Evolutionary conservation across 441 rosid genomes (phyloP), one percentile per base, ranked within the genome.

Genomic region (Theobroma grandiflorum): DNA sequence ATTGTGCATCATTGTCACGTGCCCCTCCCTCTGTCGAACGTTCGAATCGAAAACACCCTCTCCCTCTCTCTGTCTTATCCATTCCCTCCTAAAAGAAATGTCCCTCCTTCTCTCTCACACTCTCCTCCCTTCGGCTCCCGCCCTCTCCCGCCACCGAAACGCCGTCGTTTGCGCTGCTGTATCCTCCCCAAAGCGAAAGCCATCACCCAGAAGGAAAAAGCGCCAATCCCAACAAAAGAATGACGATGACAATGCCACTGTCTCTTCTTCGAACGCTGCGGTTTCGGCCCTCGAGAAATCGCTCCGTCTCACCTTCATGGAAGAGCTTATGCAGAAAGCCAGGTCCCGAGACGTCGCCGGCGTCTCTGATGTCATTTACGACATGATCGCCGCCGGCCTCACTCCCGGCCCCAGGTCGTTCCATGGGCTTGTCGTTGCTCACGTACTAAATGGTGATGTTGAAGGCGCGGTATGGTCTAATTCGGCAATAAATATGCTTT

Each of bases 341-440:
- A 86, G 98, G 89, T 90, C 86, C 73, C 86, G 93, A 6, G 97
- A 96, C 50, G 33, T 90, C 0, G 52, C 78, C 42, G 96, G 92
- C 9, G 99, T 92, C 6, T 87, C 93, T 0, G 93, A 92, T 14
- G 94, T 93, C 84, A 91, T 96, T 66, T 93, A 92, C 71, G 99
- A 96, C 84, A 96, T 96, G 99, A 81, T 96, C 70, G 98, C 99
- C 12, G 98, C 98, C 55, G 99, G 99, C 18, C 89, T 96, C 61
- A 83, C 68, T 82, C 98, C 99, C 33, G 98, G 99, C 22, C 98
- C 98, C 6, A 92, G 98, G 83, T 93, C 99, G 43, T 96, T 91
- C 78, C 99, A 96, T 79, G 99, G 99, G 14, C 92, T 96, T 37
- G 90, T 96, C 42, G 95, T 90, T 2, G 92, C 98, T 50, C 87